phyloP scores from a whole-genome alignment of 345 rosid genomes.

The Theobroma cacao region DNA sequence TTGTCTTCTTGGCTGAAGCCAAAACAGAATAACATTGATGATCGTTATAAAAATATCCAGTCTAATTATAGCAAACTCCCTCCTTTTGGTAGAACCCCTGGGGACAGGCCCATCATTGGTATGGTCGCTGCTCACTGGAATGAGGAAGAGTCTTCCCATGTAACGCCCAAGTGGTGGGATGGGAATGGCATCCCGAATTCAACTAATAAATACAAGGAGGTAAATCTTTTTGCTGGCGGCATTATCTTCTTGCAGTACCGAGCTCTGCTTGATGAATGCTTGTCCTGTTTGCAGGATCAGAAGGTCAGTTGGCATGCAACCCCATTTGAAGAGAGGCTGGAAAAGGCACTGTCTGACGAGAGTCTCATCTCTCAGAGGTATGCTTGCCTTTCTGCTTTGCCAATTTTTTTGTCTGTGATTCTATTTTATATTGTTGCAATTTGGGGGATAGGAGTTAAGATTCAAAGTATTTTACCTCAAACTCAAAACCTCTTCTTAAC shows the following conservation, averaged over 20 bases:
- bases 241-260: slow-evolving; percentile 48
- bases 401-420: not conserved
- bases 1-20: slow-evolving; percentile 63
- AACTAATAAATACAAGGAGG: slow-evolving; percentile 95
- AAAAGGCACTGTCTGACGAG: slow-evolving; percentile 86
- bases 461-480: not conserved
- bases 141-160: slow-evolving; percentile 47
- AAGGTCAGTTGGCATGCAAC: slow-evolving; percentile 99
- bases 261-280: slow-evolving; percentile 10
- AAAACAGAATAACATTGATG: slow-evolving; percentile 14
- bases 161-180: slow-evolving; percentile 87
- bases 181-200: slow-evolving; percentile 98
- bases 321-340: slow-evolving; percentile 94
- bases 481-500: not conserved
- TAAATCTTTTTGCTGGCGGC: slow-evolving; percentile 15
- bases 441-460: not conserved
- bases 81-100: slow-evolving; percentile 42
- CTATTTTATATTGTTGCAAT: not conserved
- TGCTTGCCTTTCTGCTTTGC: not conserved
- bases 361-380: slow-evolving; percentile 53
- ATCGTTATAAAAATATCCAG: slow-evolving; percentile 19
- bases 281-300: slow-evolving; percentile 66
- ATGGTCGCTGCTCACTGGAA: slow-evolving; percentile 92
- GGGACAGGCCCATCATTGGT: slow-evolving; percentile 88
- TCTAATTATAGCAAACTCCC: slow-evolving; percentile 21